Evolutionary conservation across 768 basidiomycete species (phyloP).

Genomic region (Cyclocybe aegerita): DNA sequence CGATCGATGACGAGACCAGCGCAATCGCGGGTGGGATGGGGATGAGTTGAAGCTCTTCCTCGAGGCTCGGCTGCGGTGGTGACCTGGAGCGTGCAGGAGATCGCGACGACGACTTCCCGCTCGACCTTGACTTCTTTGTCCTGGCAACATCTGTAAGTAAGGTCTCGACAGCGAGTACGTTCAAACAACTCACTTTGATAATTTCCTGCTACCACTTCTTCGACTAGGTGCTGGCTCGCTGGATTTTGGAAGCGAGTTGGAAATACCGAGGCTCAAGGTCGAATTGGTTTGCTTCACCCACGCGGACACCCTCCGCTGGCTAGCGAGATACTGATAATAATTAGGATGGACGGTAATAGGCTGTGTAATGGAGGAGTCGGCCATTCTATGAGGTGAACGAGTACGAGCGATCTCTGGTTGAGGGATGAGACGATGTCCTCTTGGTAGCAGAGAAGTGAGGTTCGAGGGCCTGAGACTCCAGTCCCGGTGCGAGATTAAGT

Average conservation of each 20-base stretch:
- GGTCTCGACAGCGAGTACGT: too few species aligned
- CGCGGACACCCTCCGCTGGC: slow-evolving; percentile 12
- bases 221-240: neutral
- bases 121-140: neutral
- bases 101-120: neutral
- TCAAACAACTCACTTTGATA: too few species aligned
- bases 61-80: neutral
- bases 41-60: too few species aligned
- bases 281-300: slow-evolving; percentile 11
- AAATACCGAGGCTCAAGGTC: neutral
- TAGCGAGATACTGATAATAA: slow-evolving; percentile 9
- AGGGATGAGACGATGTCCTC: too few species aligned
- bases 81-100: neutral
- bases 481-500: too few species aligned
- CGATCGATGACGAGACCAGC: slow-evolving; percentile 11
- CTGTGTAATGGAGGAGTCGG: slow-evolving; percentile 3
- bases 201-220: neutral
- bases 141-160: too few species aligned
- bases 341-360: slow-evolving; percentile 1
- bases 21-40: slow-evolving; percentile 8
- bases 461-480: too few species aligned
- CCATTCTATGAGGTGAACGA: neutral
- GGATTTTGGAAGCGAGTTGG: neutral
- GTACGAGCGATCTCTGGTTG: too few species aligned
- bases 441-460: too few species aligned